Evolutionary conservation across 2,329 filamentous ascomycete genomes (phyloP).

Genomic region (Phaeosphaeriaceae sp.): DNA sequence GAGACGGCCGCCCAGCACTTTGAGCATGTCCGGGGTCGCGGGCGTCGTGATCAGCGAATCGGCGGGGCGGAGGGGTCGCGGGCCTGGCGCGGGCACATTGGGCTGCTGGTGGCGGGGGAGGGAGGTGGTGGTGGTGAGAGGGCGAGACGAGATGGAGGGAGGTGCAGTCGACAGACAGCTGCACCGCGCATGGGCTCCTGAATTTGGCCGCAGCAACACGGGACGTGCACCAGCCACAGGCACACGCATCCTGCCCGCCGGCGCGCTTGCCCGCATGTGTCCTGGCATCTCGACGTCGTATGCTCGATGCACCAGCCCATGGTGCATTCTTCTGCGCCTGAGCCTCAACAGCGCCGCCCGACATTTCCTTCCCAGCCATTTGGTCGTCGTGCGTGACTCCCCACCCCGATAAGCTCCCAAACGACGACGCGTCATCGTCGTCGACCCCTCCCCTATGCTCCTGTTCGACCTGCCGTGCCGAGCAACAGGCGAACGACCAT

Average conservation of each 20-base stretch:
- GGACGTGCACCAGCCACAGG: background rate
- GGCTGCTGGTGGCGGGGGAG: background rate
- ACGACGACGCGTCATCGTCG: too few species aligned
- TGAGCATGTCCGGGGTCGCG: constrained; percentile 25
- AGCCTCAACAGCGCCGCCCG: too few species aligned
- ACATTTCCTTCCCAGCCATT: too few species aligned
- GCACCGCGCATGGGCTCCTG: constrained; percentile 1
- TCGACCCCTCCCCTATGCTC: background rate
- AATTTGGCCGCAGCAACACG: constrained; percentile 4
- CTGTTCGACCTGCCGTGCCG: background rate
- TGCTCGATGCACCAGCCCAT: too few species aligned
- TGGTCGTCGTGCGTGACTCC: too few species aligned
- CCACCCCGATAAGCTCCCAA: too few species aligned
- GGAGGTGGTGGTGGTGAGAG: background rate
- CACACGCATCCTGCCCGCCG: too few species aligned
- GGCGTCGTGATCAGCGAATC: background rate
- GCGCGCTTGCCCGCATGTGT: too few species aligned
- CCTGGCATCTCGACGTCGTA: background rate
- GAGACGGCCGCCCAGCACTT: constrained; percentile 33
- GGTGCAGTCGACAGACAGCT: constrained; percentile 1
- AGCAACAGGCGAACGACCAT: constrained; percentile 4
- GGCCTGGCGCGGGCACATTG: background rate
- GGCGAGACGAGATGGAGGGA: background rate
- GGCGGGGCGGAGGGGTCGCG: constrained; percentile 4
- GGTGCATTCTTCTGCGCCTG: too few species aligned